Evolutionary conservation across 2,329 filamentous ascomycete genomes (phyloP), one percentile per base, ranked within the genome.

Genomic region (Cladosporium cucumerinum): DNA sequence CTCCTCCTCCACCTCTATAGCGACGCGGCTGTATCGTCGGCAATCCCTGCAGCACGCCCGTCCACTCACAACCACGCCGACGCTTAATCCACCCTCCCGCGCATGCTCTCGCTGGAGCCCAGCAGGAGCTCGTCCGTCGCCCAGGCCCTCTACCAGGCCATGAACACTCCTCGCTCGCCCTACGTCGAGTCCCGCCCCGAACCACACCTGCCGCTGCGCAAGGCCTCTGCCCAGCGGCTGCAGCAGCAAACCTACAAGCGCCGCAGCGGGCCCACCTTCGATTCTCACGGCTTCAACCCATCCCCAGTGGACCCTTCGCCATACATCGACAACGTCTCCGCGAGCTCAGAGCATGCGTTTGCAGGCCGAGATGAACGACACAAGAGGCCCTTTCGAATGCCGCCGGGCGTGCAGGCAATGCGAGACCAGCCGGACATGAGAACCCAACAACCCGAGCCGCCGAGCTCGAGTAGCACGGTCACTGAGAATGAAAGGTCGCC

Each of bases 181-280:
- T 51, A 30, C 52, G 21, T 49, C 21, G 61, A 57, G 51, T 57
- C 51, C 14, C 26, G 52, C 36, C 77, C 79, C 30, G 77, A 78
- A 58, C 79, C 80, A 43, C 78, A 81, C 64, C 74, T 79, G 25
- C 72, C 75, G 26, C 71, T 78, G 14, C 76, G 80, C 26, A 78
- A 78, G 66, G 74, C 77, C 34, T 78, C 79, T 1, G 75, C 80
- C 21, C 76, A 77, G 14, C 75, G 78, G 32, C 74, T 81, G 63
- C 75, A 77, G 61, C 72, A 71, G 66, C 66, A 66, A 34, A 69
- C 65, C 62, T 32, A 49, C 21, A 71, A 68, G 57, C 72, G 68
- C 59, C 70, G 70, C 57, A 65, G 67, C 63, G 71, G 70, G 28
- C 72, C 73, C 34, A 66, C 76, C 57, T 72, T 74, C 64, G 71